These are phyloP conservation scores for Penicillium sp. DNA, from an alignment of 2,329 filamentous ascomycete genomes.

Conservation along the genomic window DNA sequence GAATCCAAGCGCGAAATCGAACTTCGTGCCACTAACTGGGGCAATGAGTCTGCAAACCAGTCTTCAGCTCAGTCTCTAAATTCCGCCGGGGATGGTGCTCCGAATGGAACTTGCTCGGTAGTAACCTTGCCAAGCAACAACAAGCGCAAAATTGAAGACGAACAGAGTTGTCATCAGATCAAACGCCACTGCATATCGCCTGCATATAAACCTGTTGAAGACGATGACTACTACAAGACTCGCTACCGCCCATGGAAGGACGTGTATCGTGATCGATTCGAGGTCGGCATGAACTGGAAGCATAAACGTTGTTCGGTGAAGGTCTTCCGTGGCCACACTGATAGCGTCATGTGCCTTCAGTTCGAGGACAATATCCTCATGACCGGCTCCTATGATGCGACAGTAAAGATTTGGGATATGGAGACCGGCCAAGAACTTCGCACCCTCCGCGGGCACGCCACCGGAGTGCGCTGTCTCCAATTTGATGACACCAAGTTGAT, in stretches of 20 bases:
- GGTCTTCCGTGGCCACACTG: constrained; percentile 83
- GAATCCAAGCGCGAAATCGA: constrained; percentile 87
- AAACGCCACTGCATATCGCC: constrained; percentile 38
- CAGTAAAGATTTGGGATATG: constrained; percentile 95
- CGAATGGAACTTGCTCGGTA: constrained; percentile 22
- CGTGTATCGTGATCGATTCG: constrained; percentile 93
- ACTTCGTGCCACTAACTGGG: constrained; percentile 65
- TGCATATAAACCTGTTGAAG: constrained; percentile 32
- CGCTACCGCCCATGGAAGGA: constrained; percentile 84
- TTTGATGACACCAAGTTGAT: constrained; percentile 93
- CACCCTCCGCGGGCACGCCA: constrained; percentile 81
- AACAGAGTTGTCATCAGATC: constrained; percentile 33
- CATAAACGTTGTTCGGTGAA: constrained; percentile 86
- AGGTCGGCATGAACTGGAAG: constrained; percentile 97
- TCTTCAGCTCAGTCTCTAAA: constrained; percentile 60
- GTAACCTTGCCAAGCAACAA: constrained; percentile 13
- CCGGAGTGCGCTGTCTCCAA: constrained; percentile 84
- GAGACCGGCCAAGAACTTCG: constrained; percentile 83
- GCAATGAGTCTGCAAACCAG: constrained; percentile 60
- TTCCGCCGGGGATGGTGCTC: constrained; percentile 18
- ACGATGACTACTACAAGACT: constrained; percentile 56
- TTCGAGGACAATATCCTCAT: constrained; percentile 90
- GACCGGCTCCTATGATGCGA: constrained; percentile 92
- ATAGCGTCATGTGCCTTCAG: constrained; percentile 79
- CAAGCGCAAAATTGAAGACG: constrained; percentile 36